A percentile compares a stretch with the other conserved stretches of the same genome.
phyloP scores from a whole-genome alignment of 2,329 filamentous ascomycete species.

The Ceratocystis diversiconidia region DNA sequence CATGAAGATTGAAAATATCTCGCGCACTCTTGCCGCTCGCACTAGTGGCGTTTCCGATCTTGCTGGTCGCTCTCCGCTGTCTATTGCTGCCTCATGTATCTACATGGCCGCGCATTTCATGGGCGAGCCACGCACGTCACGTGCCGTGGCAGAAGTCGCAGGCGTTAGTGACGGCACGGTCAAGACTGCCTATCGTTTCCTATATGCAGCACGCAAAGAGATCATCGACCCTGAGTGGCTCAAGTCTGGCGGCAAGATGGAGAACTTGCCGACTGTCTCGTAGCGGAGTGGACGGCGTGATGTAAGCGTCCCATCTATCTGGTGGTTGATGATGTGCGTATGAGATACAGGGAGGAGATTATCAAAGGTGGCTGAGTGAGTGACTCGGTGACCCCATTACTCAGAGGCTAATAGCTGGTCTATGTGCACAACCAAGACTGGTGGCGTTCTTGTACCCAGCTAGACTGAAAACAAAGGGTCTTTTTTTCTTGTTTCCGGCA shows the following conservation, averaged over 20 bases:
- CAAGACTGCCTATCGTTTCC: conserved; percentile 81
- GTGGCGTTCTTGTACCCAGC: too few relatives aligned
- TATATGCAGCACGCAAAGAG: conserved; percentile 60
- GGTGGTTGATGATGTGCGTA: neutral
- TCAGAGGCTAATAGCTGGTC: too few relatives aligned
- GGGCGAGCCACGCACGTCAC: conserved; percentile 62
- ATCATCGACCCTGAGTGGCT: conserved; percentile 67
- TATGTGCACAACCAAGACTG: neutral
- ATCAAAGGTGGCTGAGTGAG: too few relatives aligned
- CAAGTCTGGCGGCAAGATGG: conserved; percentile 54
- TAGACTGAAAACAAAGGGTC: too few relatives aligned
- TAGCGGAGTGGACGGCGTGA: neutral
- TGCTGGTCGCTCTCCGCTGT: conserved; percentile 84
- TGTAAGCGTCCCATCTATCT: neutral
- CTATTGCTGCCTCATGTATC: conserved; percentile 87
- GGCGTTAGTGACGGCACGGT: conserved; percentile 96
- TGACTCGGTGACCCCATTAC: too few relatives aligned
- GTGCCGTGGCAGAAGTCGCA: conserved; percentile 70
- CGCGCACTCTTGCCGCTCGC: conserved; percentile 61
- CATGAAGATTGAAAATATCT: conserved; percentile 64
- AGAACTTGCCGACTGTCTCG: conserved; percentile 44
- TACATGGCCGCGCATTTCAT: conserved; percentile 89
- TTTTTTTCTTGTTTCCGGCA: neutral
- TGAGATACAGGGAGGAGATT: neutral
- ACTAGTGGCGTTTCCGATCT: conserved; percentile 66